phyloP scores from a whole-genome alignment of 495 filamentous ascomycete species.

The Aspergillus nidulans region DNA sequence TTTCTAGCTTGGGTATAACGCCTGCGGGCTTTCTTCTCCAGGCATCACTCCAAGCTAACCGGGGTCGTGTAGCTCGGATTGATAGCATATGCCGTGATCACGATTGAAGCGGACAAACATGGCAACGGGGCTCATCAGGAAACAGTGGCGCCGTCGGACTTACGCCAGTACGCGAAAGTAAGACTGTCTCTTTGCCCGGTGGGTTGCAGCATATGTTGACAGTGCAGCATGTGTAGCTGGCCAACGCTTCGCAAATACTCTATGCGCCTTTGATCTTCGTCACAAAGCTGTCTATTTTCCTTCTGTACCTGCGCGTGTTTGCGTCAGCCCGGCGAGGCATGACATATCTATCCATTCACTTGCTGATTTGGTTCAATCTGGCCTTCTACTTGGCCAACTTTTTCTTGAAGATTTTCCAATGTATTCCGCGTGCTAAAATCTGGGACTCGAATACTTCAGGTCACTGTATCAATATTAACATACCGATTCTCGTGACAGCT shows the following conservation, averaged over 20 bases:
- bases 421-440: slow-evolving; percentile 26
- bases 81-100: slow-evolving; percentile 18
- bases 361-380: slow-evolving; percentile 28
- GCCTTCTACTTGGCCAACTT: slow-evolving; percentile 29
- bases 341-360: slow-evolving; percentile 29
- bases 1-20: slow-evolving; percentile 22
- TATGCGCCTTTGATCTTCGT: slow-evolving; percentile 35
- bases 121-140: slow-evolving; percentile 17
- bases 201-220: neutral
- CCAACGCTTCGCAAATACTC: slow-evolving; percentile 29
- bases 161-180: slow-evolving; percentile 14
- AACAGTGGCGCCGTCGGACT: slow-evolving; percentile 7
- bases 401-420: slow-evolving; percentile 35
- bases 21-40: neutral
- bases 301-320: slow-evolving; percentile 38
- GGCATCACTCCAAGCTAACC: neutral
- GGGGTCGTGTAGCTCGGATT: slow-evolving; percentile 13
- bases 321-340: slow-evolving; percentile 21
- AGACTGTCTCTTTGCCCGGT: neutral
- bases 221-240: slow-evolving; percentile 20
- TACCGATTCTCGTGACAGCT: slow-evolving; percentile 28
- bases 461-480: slow-evolving; percentile 27
- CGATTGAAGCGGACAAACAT: slow-evolving; percentile 20
- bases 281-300: slow-evolving; percentile 38
- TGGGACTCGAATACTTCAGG: slow-evolving; percentile 26